Evolutionary conservation across 441 rosid genomes (phyloP), one percentile per base, ranked within the genome.

Genomic region (Erodium moschatum): DNA sequence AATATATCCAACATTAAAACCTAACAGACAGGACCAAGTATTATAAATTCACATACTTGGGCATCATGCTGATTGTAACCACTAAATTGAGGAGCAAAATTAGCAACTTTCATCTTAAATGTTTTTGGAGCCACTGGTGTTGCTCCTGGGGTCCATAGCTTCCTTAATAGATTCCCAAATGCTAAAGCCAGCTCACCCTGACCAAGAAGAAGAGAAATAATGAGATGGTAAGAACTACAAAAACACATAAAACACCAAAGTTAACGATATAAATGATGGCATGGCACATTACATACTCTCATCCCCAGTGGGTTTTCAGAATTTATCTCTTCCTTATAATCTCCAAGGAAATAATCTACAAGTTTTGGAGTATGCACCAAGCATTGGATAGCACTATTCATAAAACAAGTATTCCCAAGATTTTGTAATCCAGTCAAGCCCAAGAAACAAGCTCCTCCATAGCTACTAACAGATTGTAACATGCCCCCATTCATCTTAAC

Each of bases 41-140:
- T 71, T 20, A 79, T 15, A 62, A 73, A 50, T 80, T 66, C 68
- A 83, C 90, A 75, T 54, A 88, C 93, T 83, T 88, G 93, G 69
- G 93, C 85, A 85, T 88, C 93, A 80, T 88, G 93, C 83, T 88
- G 93, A 81, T 85, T 86, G 76, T 74, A 88, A 72, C 93, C 93
- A 80, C 79, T 85, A 77, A 88, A 88, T 68, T 88, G 93, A 76
- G 87, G 84, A 70, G 93, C 91, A 75, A 86, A 88, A 65, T 83
- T 85, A 76, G 89, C 83, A 73, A 88, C 86, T 79, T 88, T 88
- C 60, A 84, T 81, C 79, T 88, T 88, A 76, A 88, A 88, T 7
- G 77, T 82, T 81, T 82, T 82, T 68, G 93, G 91, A 52, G 85
- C 81, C 69, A 86, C 81, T 46, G 88, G 82, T 65, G 83, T 56